Base-by-base conservation (phyloP, 768 basidiomycete species). In the Boletus insuetus region DNA sequence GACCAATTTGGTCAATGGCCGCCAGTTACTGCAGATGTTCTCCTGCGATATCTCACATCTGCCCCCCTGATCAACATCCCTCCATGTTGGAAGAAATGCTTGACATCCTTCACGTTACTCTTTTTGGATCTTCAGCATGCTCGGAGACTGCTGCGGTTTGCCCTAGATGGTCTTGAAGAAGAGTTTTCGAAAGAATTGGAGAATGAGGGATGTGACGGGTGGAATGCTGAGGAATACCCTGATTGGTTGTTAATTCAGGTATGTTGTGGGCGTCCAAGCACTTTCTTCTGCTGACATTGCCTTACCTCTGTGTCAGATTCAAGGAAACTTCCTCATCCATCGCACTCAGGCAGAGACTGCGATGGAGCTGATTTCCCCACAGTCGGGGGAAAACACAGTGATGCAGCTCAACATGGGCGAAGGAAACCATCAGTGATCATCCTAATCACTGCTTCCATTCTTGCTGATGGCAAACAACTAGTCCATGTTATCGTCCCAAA, bases 401-500 rank as follows among this genome's bases (percentile, higher is more conserved):
- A 61, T 77, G 12, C 81, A 82, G 34, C 13, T 35, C 34, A 35
- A 35, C 13, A 35, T 35, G 34, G 34, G 34, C 0, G 34, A 35
- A 35, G 38, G 10, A 48, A 48, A 26, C 38, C 47, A 37, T 48
- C 47, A 3, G 35, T 48, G 3, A 48, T 48, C 16, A 48, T 48
- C 16, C 47, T 37, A 3, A 49, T 49, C 14, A 40, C 26, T 22
- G 51, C 74, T 1, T 62, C 73, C 1, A 59, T 69, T 6, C 67
- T 82, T 12, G 76, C 81, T 0, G 67, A 81, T 56, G 74, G 75
- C 1, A 20, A 69, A 0, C 70, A 62, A 32, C 69, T 82, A 3
- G 74, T 74, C 19, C 73, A 82, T 29, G 72, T 82, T 24, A 63
- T 82, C 3, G 75, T 79, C 17, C 68, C 80, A 29, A 80, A 78